Percentiles rank a stretch among this genome's conserved stretches.
phyloP scores from a whole-genome alignment of 1,284 basidiomycete genomes.

The Boletellus deceptivus region DNA sequence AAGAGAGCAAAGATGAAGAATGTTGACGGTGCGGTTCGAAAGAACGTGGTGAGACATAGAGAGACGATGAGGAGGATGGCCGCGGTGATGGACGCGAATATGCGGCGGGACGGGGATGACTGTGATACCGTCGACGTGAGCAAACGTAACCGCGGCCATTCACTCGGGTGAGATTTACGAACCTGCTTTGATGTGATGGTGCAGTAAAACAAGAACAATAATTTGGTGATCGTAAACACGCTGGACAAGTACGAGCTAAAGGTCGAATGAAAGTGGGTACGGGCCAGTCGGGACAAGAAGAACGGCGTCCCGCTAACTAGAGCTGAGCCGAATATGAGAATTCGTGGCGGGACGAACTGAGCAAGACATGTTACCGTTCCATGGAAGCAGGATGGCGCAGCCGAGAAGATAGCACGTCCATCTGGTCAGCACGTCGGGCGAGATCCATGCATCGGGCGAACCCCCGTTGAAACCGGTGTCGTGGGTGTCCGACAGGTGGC shows the following conservation, averaged over 20 bases:
- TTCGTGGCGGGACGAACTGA: background rate
- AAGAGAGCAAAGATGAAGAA: conserved; percentile 67
- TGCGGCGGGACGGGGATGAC: conserved; percentile 48
- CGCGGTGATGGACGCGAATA: conserved; percentile 39
- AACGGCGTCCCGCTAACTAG: conserved; percentile 75
- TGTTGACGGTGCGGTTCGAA: conserved; percentile 45
- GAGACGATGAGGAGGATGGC: conserved; percentile 51
- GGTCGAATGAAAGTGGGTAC: conserved; percentile 51
- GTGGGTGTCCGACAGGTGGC: background rate
- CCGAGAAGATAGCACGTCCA: conserved; percentile 69
- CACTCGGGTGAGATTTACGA: conserved; percentile 21
- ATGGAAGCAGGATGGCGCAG: conserved; percentile 67
- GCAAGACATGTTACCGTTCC: conserved; percentile 58
- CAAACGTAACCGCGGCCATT: background rate
- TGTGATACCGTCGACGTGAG: conserved; percentile 9
- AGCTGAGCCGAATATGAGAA: conserved; percentile 38
- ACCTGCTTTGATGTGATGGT: conserved; percentile 66
- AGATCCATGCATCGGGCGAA: background rate
- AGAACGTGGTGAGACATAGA: conserved; percentile 58
- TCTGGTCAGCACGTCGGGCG: conserved; percentile 38
- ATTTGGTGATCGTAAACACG: conserved; percentile 61
- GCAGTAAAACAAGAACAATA: conserved; percentile 67
- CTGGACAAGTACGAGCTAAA: conserved; percentile 73
- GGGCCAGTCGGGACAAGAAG: conserved; percentile 61
- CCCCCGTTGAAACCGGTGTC: background rate